Evolutionary conservation across 352 stramenopile species (phyloP).

Genomic region (Blastocystis sp.): DNA sequence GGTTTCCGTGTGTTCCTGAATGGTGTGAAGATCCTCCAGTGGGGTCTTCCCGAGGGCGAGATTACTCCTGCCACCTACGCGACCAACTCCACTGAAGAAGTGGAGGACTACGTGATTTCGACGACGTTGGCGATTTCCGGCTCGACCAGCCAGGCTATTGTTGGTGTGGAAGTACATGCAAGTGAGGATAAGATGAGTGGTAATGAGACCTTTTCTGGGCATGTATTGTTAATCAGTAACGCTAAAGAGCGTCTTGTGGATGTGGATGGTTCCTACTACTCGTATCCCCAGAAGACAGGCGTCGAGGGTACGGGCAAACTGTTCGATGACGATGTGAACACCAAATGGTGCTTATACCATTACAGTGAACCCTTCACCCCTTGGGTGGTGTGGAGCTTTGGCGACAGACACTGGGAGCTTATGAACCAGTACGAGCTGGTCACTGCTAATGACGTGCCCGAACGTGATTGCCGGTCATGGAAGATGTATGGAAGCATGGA

Average conservation of each 20-base stretch:
- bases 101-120: neutral
- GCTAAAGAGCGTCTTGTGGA: conserved; percentile 16
- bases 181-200: neutral
- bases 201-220: conserved; percentile 9
- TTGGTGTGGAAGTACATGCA: conserved; percentile 53
- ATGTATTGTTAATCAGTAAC: neutral
- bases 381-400: conserved; percentile 22
- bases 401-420: conserved; percentile 3
- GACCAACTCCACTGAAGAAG: neutral
- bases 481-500: conserved; percentile 52
- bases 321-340: conserved; percentile 20
- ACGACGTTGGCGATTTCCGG: neutral
- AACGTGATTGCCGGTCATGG: conserved; percentile 33
- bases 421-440: conserved; percentile 61
- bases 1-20: conserved; percentile 60
- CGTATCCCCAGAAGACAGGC: neutral
- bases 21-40: neutral
- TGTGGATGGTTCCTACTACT: neutral
- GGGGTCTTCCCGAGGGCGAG: conserved; percentile 6
- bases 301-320: too few relatives aligned
- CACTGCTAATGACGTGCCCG: neutral
- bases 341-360: conserved; percentile 61
- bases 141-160: neutral
- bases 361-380: neutral
- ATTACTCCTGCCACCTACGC: neutral